phyloP scores from a whole-genome alignment of 1,139 yeast genomes.

The Yamadazyma taylorii region DNA sequence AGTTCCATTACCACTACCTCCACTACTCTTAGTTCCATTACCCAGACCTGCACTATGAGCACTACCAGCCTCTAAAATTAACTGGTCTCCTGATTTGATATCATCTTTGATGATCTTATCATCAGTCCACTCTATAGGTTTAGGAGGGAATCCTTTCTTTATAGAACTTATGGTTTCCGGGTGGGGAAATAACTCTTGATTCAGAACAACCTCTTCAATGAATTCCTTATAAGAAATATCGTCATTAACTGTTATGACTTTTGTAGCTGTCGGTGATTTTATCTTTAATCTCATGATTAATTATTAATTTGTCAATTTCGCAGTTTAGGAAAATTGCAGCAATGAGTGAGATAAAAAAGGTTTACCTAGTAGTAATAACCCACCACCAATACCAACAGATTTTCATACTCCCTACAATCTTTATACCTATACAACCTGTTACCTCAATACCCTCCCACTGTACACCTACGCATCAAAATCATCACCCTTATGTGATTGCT shows the following conservation, averaged over 20 bases:
- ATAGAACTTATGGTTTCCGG: constrained; percentile 22
- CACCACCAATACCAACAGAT: no score
- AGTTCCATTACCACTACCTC: no score
- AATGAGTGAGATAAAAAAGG: no score
- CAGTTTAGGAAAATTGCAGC: no score
- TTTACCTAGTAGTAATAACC: no score
- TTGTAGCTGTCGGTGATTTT: constrained; percentile 12
- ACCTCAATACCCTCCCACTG: no score
- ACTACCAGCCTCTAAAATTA: constrained; percentile 32
- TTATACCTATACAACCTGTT: no score
- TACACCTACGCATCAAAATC: no score
- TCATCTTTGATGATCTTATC: constrained; percentile 35
- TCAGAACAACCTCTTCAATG: constrained; percentile 15
- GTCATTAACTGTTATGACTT: constrained; percentile 14
- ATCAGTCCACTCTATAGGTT: constrained; percentile 31
- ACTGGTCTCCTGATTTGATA: constrained; percentile 58
- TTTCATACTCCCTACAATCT: no score
- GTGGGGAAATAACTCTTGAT: constrained; percentile 16
- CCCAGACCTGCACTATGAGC: constrained; percentile 1
- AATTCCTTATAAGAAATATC: constrained; percentile 17
- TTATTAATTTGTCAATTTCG: not conserved
- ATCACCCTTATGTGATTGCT: no score
- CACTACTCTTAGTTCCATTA: no score
- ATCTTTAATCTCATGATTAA: constrained; percentile 18
- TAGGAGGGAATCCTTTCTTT: constrained; percentile 65